A percentile compares a stretch with the other conserved stretches of the same genome.
Conservation (phyloP, 306 rosid genomes). For the Quillaja saponaria region DNA sequence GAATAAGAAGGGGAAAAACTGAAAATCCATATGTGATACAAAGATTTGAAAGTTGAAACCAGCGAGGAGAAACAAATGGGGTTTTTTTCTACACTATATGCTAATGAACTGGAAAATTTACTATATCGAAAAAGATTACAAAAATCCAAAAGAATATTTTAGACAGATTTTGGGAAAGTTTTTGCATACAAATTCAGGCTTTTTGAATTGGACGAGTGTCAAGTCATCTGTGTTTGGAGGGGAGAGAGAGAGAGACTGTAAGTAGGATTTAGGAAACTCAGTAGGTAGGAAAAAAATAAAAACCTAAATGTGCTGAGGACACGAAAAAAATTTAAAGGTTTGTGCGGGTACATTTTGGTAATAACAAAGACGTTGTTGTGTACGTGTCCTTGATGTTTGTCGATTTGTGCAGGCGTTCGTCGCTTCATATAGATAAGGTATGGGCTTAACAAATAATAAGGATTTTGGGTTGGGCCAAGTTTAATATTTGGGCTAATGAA, state of each 20-base stretch:
- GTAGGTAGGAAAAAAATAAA: not conserved
- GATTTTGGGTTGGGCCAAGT: too few species aligned
- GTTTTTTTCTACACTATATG: not conserved
- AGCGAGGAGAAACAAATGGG: not conserved
- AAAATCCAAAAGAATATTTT: not conserved
- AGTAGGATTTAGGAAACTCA: not conserved
- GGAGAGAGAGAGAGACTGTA: not conserved
- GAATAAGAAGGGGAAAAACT: not conserved
- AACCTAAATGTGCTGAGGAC: not conserved
- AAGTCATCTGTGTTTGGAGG: not conserved
- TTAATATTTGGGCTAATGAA: too few species aligned
- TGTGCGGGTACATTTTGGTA: not conserved
- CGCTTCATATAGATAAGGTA: too few species aligned
- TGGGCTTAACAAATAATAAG: too few species aligned
- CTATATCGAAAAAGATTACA: not conserved
- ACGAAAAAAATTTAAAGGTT: not conserved
- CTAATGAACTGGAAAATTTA: not conserved
- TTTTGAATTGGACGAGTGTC: not conserved
- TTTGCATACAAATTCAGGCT: too few species aligned
- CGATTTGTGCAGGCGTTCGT: too few species aligned
- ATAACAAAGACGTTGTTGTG: too few species aligned
- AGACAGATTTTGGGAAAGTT: not conserved
- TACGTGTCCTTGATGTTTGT: too few species aligned
- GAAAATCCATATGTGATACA: not conserved
- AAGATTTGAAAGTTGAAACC: not conserved